These are phyloP conservation scores for Pseudozyma sp. DNA, from an alignment of 1,284 basidiomycete species.

Conservation along the genomic window DNA sequence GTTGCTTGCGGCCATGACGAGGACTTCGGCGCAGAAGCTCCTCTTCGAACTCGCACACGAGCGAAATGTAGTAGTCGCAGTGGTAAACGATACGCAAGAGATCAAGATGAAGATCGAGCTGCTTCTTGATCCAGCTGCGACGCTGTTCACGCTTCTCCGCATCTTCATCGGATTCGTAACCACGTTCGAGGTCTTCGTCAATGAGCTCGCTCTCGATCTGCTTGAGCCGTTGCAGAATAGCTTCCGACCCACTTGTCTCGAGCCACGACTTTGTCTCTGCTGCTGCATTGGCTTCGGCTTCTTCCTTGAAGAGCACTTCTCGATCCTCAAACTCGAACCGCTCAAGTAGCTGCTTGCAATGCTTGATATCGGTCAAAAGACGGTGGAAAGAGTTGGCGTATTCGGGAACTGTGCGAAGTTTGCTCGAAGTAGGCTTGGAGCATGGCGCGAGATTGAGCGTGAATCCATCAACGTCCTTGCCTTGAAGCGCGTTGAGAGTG, in stretches of 20 bases:
- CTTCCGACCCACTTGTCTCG: conserved; percentile 35
- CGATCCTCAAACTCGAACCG: conserved; percentile 57
- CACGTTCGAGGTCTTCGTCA: conserved; percentile 40
- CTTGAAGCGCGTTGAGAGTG: conserved; percentile 51
- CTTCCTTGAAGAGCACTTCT: conserved; percentile 36
- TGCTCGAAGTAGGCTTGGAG: conserved; percentile 55
- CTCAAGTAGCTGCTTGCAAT: conserved; percentile 53
- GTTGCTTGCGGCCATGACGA: conserved; percentile 51
- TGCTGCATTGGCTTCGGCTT: conserved; percentile 11
- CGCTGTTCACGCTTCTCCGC: conserved; percentile 37
- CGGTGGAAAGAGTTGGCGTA: conserved; percentile 56
- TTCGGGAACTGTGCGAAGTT: conserved; percentile 57
- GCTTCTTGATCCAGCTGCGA: conserved; percentile 49
- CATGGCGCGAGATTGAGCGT: conserved; percentile 56
- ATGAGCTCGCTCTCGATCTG: conserved; percentile 25
- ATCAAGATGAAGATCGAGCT: conserved; percentile 64
- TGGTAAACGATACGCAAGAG: conserved; percentile 62
- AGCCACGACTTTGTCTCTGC: conserved; percentile 35
- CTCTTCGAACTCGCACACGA: conserved; percentile 62
- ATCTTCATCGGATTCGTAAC: conserved; percentile 34
- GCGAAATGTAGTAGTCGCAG: conserved; percentile 65
- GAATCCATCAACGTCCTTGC: conserved; percentile 48
- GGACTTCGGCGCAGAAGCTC: conserved; percentile 60
- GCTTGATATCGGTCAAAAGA: conserved; percentile 52
- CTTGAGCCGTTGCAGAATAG: conserved; percentile 36